phyloP scores from a whole-genome alignment of 2,329 filamentous ascomycete species.

The Pezizomycotina sp. region DNA sequence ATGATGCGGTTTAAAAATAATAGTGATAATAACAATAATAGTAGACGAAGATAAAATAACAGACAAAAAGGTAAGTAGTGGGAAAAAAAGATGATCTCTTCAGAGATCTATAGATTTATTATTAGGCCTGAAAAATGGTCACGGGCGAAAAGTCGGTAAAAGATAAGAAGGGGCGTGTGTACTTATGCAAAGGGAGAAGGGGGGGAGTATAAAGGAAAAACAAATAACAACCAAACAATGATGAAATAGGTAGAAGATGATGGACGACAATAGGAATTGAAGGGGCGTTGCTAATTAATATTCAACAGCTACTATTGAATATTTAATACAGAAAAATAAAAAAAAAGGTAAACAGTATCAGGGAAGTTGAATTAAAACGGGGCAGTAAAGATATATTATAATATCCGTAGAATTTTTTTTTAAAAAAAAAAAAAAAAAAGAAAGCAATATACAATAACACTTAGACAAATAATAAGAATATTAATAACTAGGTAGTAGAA shows the following conservation, averaged over 20 bases:
- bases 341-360: too few relatives aligned
- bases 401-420: too few relatives aligned
- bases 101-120: too few relatives aligned
- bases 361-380: too few relatives aligned
- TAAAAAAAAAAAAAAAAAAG: too few relatives aligned
- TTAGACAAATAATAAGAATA: conserved; percentile 1
- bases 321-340: too few relatives aligned
- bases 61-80: conserved; percentile 6
- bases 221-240: conserved; percentile 2
- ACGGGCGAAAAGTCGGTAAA: neutral
- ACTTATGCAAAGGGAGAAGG: conserved; percentile 6
- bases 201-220: conserved; percentile 2
- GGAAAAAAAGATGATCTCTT: neutral
- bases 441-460: neutral
- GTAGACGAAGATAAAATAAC: conserved; percentile 14
- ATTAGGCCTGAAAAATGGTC: too few relatives aligned
- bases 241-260: too few relatives aligned
- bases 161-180: neutral
- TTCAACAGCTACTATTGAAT: too few relatives aligned
- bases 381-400: too few relatives aligned
- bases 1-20: conserved; percentile 24
- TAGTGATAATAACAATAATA: conserved; percentile 22
- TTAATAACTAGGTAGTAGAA: neutral
- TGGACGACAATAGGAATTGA: too few relatives aligned
- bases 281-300: too few relatives aligned